These are phyloP conservation scores for Emericellopsis terricola DNA, from an alignment of 495 filamentous ascomycete genomes.

Conservation along the genomic window DNA sequence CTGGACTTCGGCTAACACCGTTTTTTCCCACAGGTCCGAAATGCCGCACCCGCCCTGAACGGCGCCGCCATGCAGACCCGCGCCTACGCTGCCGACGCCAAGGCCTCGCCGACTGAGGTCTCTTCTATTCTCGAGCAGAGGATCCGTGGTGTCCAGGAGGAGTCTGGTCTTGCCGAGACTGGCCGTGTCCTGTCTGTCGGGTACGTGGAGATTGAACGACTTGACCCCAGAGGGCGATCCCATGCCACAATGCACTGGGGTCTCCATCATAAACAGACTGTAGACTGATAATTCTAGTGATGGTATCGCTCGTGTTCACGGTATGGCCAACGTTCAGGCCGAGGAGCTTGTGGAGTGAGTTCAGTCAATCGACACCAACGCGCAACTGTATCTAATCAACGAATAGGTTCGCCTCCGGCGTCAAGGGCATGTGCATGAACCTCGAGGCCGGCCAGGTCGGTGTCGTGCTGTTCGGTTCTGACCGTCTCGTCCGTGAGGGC, in stretches of 20 bases:
- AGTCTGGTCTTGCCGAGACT: conserved; percentile 91
- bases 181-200: conserved; percentile 97
- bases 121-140: conserved; percentile 98
- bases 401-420: conserved; percentile 88
- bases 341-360: conserved; percentile 99
- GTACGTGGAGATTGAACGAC: conserved; percentile 47
- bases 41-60: conserved; percentile 62
- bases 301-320: conserved; percentile 99
- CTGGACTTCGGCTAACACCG: conserved; percentile 30
- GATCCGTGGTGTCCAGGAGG: conserved; percentile 94
- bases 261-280: too few relatives aligned
- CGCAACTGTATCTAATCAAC: conserved; percentile 5
- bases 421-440: conserved; percentile 99
- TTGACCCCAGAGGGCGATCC: too few relatives aligned
- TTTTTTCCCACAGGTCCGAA: conserved; percentile 50
- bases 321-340: conserved; percentile 99
- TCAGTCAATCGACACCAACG: background rate
- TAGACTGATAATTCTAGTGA: conserved; percentile 43
- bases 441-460: conserved; percentile 98
- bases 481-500: conserved; percentile 98
- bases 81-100: conserved; percentile 82
- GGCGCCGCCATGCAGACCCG: conserved; percentile 60
- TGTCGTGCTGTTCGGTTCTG: conserved; percentile 99
- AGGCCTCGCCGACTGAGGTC: conserved; percentile 92
- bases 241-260: conserved; percentile 2